phyloP scores from a whole-genome alignment of 805 yeast genomes.

The Zygosaccharomyces bisporus region DNA sequence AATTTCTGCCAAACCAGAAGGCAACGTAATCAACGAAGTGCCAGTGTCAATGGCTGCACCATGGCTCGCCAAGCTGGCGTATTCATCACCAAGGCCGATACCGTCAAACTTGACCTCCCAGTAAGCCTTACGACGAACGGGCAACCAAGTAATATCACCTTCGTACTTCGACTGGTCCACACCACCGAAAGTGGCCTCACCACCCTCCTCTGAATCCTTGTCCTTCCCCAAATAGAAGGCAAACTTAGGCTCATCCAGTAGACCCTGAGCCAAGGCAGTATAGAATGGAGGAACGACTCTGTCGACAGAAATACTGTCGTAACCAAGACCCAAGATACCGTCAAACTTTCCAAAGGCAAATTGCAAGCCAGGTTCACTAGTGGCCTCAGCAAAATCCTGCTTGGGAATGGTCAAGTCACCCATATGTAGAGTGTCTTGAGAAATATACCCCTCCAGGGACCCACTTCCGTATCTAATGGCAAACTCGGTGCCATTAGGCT shows the following conservation, averaged over 20 bases:
- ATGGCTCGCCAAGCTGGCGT: slow-evolving; percentile 70
- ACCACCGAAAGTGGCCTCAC: slow-evolving; percentile 95
- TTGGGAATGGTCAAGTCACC: slow-evolving; percentile 75
- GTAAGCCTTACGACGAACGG: slow-evolving; percentile 98
- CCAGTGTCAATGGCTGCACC: slow-evolving; percentile 99
- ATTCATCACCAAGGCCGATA: slow-evolving; percentile 87
- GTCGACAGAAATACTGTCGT: slow-evolving; percentile 85
- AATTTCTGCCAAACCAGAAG: slow-evolving; percentile 93
- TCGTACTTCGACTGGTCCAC: slow-evolving; percentile 67
- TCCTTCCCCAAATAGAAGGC: slow-evolving; percentile 91
- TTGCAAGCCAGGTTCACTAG: slow-evolving; percentile 94
- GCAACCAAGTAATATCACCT: slow-evolving; percentile 92
- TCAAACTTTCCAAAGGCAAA: slow-evolving; percentile 99
- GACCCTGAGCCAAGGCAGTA: slow-evolving; percentile 77
- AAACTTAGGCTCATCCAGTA: slow-evolving; percentile 80
- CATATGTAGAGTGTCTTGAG: slow-evolving; percentile 74
- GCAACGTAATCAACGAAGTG: slow-evolving; percentile 91
- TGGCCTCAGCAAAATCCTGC: slow-evolving; percentile 96
- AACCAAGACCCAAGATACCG: slow-evolving; percentile 94
- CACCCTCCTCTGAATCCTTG: slow-evolving; percentile 66
- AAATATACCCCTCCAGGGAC: slow-evolving; percentile 84
- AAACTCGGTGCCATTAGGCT: slow-evolving; percentile 81
- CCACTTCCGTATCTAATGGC: slow-evolving; percentile 92
- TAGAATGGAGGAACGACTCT: slow-evolving; percentile 90
- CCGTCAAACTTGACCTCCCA: slow-evolving; percentile 97